Percentiles rank a stretch among this genome's conserved stretches.
Conservation (phyloP, 768 basidiomycete genomes). For the Scleroderma bovista region DNA sequence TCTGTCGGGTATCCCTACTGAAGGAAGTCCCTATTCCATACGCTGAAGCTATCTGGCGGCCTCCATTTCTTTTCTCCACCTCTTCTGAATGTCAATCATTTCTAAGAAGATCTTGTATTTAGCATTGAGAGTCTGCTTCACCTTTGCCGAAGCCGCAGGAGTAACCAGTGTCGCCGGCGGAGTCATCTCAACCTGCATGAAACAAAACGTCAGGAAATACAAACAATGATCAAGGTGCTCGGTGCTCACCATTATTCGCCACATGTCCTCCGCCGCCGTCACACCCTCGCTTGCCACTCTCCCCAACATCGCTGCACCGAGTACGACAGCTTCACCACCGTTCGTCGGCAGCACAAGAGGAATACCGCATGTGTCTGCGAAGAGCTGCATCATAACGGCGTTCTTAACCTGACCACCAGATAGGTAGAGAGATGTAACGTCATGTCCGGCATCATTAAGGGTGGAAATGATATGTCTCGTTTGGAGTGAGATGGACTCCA, state of each 20-base stretch:
- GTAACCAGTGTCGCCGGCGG: slow-evolving; percentile 67
- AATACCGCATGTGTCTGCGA: slow-evolving; percentile 80
- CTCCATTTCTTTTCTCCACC: slow-evolving; percentile 80
- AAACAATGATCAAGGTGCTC: background rate
- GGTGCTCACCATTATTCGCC: slow-evolving; percentile 79
- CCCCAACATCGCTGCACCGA: slow-evolving; percentile 92
- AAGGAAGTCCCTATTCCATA: no score
- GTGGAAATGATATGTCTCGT: slow-evolving; percentile 90
- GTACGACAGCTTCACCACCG: slow-evolving; percentile 76
- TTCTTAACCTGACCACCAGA: slow-evolving; percentile 94
- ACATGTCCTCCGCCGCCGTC: slow-evolving; percentile 60
- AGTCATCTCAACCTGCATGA: slow-evolving; percentile 81
- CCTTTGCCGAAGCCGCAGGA: slow-evolving; percentile 56
- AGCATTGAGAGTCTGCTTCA: slow-evolving; percentile 73
- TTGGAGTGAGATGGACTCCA: slow-evolving; percentile 92
- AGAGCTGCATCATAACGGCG: slow-evolving; percentile 76
- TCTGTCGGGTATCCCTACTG: background rate
- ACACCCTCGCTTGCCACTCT: slow-evolving; percentile 70
- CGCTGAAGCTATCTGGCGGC: no score
- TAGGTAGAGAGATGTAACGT: slow-evolving; percentile 82
- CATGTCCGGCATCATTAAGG: slow-evolving; percentile 84
- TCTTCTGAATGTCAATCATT: slow-evolving; percentile 79
- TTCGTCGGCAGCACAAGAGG: slow-evolving; percentile 79
- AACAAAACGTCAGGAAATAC: background rate
- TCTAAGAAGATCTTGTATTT: slow-evolving; percentile 95